Percentiles rank a stretch among this genome's conserved stretches.
These are phyloP conservation scores for Ganoderma resinaceum DNA, from an alignment of 1,284 basidiomycete genomes.

Conservation along the genomic window DNA sequence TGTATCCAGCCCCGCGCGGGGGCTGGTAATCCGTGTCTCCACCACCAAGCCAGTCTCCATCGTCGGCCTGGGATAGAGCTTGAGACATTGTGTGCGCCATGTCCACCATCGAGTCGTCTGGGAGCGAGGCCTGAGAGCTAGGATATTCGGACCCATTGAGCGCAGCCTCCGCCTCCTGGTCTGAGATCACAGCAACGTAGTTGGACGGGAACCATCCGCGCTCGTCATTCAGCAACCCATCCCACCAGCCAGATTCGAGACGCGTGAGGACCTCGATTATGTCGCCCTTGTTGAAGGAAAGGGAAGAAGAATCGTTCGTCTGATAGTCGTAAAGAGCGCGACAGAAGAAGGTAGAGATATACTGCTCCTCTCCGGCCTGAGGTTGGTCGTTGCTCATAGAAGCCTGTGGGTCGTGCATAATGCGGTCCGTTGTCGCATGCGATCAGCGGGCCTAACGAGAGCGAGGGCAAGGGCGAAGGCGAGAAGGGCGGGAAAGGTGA, in stretches of 20 bases:
- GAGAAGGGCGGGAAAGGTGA: constrained; percentile 6
- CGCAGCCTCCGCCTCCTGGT: constrained; percentile 79
- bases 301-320: constrained; percentile 86
- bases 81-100: constrained; percentile 58
- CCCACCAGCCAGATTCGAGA: constrained; percentile 98
- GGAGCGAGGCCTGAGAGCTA: constrained; percentile 28
- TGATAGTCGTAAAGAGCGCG: constrained; percentile 93
- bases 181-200: constrained; percentile 84
- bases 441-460: constrained; percentile 14
- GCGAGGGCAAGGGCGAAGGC: constrained; percentile 13
- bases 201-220: constrained; percentile 99
- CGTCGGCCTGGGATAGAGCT: constrained; percentile 45
- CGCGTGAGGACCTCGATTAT: constrained; percentile 94
- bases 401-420: constrained; percentile 32
- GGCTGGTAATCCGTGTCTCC: constrained; percentile 31
- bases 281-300: constrained; percentile 88
- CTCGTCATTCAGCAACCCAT: constrained; percentile 88
- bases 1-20: constrained; percentile 18
- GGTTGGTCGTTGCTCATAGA: constrained; percentile 29
- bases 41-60: constrained; percentile 40
- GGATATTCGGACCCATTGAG: constrained; percentile 58
- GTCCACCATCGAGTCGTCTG: constrained; percentile 51
- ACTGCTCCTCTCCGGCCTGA: constrained; percentile 56
- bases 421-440: constrained; percentile 31
- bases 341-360: constrained; percentile 82